Evolutionary conservation across 2,329 filamentous ascomycete genomes (phyloP), one percentile per base, ranked within the genome.

Genomic region (Claviceps sp.): DNA sequence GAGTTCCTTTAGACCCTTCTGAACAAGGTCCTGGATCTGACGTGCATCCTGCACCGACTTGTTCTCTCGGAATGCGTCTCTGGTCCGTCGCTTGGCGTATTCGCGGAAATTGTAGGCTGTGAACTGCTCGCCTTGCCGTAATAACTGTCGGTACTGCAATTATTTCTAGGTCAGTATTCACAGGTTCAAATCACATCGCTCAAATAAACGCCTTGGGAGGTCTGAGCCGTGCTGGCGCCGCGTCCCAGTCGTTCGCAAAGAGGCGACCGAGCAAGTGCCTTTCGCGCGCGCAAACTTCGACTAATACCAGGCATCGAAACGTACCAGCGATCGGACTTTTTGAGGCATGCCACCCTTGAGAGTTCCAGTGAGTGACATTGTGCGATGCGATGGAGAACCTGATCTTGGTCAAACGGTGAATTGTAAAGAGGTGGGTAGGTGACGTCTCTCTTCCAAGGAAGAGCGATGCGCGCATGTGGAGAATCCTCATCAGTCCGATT

Each of bases 51-150:
- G 72, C 62, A 88, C 84, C 52, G 70, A 66, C 68, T 81, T 78
- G 68, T 94, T 78, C 67, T 95, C 88, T 61, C 85, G 80, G 70
- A 97, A 98, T 4, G 88, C 84, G 73, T 97, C 93, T 66, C 79
- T 80, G 66, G 93, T 95, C 68, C 91, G 81, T 65, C 93, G 84
- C 70, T 84, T 86, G 51, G 93, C 90, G 70, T 98, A 98, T 68
- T 96, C 91, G 71, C 93, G 82, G 77, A 96, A 98, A 72, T 97
- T 98, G 76, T 97, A 98, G 60, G 86, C 82, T 56, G 88, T 81
- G 69, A 98, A 97, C 64, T 95, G 86, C 56, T 78, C 77, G 56
- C 88, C 83, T 68, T 93, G 86, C 61, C 90, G 86, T 62, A 97
- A 76, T 61, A 98, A 75, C 63, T 91, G 91, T 59, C 93, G 90